Evolutionary conservation across 2,329 filamentous ascomycete genomes (phyloP).

Genomic region (Fusarium buharicum): DNA sequence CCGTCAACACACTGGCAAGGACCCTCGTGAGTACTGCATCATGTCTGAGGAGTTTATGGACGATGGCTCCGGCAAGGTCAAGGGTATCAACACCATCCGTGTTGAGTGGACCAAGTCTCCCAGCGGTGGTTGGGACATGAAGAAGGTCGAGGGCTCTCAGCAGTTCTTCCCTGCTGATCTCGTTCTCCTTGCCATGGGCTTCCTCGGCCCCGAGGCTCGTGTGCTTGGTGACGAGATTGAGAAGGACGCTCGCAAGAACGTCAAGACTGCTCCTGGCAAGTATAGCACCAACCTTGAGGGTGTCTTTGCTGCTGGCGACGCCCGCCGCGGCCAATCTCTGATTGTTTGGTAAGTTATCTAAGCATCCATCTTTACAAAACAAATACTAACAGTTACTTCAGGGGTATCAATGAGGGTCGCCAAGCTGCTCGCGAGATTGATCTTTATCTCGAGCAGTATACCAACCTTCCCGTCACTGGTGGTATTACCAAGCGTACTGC

Average conservation of each 20-base stretch:
- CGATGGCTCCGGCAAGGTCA: slow-evolving; percentile 86
- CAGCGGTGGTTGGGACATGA: slow-evolving; percentile 97
- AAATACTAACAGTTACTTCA: slow-evolving; percentile 46
- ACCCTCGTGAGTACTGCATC: slow-evolving; percentile 96
- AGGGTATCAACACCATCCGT: slow-evolving; percentile 94
- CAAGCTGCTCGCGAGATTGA: slow-evolving; percentile 94
- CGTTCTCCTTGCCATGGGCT: slow-evolving; percentile 95
- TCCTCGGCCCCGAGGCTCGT: slow-evolving; percentile 91
- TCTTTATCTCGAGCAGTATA: slow-evolving; percentile 82
- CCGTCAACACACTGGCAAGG: slow-evolving; percentile 94
- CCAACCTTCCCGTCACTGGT: slow-evolving; percentile 86
- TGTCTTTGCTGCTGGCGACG: slow-evolving; percentile 94
- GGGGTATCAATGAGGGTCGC: slow-evolving; percentile 97
- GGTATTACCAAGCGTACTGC: slow-evolving; percentile 90
- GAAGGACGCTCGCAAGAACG: slow-evolving; percentile 92
- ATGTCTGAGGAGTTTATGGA: slow-evolving; percentile 98
- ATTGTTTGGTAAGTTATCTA: slow-evolving; percentile 83
- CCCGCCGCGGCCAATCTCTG: slow-evolving; percentile 90
- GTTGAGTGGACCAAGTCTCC: slow-evolving; percentile 96
- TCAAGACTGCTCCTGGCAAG: slow-evolving; percentile 89
- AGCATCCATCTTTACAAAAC: not conserved
- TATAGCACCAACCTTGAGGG: slow-evolving; percentile 90
- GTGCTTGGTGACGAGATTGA: slow-evolving; percentile 89
- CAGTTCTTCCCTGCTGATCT: slow-evolving; percentile 97
- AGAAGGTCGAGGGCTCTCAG: slow-evolving; percentile 91